A percentile compares a stretch with the other conserved stretches of the same genome.
phyloP scores from a whole-genome alignment of 345 rosid species.

The Schrenkiella parvula region DNA sequence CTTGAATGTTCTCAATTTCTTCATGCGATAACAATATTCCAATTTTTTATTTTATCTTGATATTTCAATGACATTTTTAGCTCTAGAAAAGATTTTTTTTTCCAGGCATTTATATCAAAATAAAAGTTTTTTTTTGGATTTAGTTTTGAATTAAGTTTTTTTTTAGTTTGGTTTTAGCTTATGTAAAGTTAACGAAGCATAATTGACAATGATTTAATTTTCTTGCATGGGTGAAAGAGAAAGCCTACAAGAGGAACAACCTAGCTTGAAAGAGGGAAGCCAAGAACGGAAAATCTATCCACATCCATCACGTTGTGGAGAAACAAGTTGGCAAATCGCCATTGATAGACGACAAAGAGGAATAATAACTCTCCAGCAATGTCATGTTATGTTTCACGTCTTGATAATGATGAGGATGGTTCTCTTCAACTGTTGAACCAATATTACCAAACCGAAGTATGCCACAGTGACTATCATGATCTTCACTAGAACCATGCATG shows the following conservation, averaged over 20 bases:
- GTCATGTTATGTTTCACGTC: slow-evolving; percentile 25
- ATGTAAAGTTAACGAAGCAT: background rate
- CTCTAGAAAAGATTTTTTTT: background rate
- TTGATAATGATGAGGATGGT: background rate
- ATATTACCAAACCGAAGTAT: background rate
- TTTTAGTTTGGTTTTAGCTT: background rate
- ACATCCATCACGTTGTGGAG: slow-evolving; percentile 20
- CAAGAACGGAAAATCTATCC: background rate
- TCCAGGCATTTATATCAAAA: background rate
- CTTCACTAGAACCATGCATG: slow-evolving; percentile 11
- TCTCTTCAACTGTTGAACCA: slow-evolving; percentile 6
- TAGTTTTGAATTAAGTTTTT: background rate
- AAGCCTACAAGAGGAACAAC: slow-evolving; percentile 10
- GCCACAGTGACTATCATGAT: background rate
- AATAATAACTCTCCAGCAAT: slow-evolving; percentile 26
- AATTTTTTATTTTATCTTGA: too few species aligned
- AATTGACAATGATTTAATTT: background rate
- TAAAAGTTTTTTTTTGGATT: background rate
- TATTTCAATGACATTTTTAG: background rate
- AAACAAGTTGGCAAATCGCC: slow-evolving; percentile 25
- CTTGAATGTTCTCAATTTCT: background rate
- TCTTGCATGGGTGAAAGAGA: slow-evolving; percentile 2
- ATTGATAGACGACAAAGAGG: slow-evolving; percentile 13
- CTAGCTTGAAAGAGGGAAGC: slow-evolving; percentile 17
- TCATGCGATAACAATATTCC: background rate